Percentiles rank a stretch among this genome's conserved stretches.
These are phyloP conservation scores for Saturnispora ahearnii DNA, from an alignment of 805 yeast species.

Conservation along the genomic window DNA sequence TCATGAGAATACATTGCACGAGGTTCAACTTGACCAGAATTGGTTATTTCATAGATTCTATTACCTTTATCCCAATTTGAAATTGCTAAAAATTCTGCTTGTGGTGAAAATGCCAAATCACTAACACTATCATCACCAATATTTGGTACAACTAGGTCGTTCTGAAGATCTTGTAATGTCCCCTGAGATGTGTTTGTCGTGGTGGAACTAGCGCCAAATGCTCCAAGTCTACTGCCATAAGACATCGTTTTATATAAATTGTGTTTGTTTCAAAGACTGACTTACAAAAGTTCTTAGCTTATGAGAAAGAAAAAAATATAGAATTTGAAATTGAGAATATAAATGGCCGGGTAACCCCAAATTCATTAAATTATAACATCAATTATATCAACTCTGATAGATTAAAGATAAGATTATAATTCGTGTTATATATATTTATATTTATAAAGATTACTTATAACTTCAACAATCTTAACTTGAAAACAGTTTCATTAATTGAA, in stretches of 20 bases:
- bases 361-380: no score
- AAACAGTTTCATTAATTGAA: conserved; percentile 65
- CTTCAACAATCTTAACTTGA: conserved; percentile 69
- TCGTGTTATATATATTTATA: background rate
- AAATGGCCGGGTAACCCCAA: conserved; percentile 2
- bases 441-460: conserved; percentile 28
- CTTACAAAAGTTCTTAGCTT: no score
- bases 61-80: conserved; percentile 95
- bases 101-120: conserved; percentile 79
- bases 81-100: conserved; percentile 69
- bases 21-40: conserved; percentile 73
- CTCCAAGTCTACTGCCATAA: conserved; percentile 25
- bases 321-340: no score
- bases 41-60: conserved; percentile 77
- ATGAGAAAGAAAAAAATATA: no score
- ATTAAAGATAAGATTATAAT: no score
- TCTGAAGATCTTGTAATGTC: conserved; percentile 51
- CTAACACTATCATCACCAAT: conserved; percentile 91
- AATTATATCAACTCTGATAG: no score
- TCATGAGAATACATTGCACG: conserved; percentile 85
- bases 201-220: conserved; percentile 15
- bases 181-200: conserved; percentile 24
- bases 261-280: no score
- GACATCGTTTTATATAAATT: conserved; percentile 17
- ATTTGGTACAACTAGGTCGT: conserved; percentile 61